These are phyloP conservation scores for Saccharomycopsis schoenii DNA, from an alignment of 805 yeast genomes.

Conservation along the genomic window DNA sequence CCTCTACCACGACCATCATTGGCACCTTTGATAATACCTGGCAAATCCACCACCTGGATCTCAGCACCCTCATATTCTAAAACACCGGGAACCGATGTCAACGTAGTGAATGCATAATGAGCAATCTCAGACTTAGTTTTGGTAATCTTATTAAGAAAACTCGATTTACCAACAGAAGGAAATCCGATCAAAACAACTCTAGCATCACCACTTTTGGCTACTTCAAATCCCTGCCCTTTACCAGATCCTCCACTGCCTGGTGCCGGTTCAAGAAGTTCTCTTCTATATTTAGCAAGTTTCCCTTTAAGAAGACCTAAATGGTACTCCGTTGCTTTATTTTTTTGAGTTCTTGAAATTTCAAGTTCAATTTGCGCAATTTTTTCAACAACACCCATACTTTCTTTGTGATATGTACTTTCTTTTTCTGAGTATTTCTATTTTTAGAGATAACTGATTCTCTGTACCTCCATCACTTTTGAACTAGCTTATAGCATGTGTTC, in stretches of 20 bases:
- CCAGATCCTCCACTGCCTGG: slow-evolving; percentile 59
- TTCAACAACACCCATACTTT: slow-evolving; percentile 30
- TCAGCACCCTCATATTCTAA: slow-evolving; percentile 93
- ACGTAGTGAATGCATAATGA: slow-evolving; percentile 87
- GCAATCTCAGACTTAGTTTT: slow-evolving; percentile 94
- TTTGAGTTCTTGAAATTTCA: slow-evolving; percentile 91
- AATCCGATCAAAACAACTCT: slow-evolving; percentile 92
- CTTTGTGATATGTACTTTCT: neutral
- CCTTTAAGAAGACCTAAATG: slow-evolving; percentile 93
- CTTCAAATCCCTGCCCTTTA: slow-evolving; percentile 86
- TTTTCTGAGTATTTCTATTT: neutral
- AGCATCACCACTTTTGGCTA: slow-evolving; percentile 92
- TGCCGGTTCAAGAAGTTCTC: slow-evolving; percentile 85
- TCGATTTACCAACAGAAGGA: slow-evolving; percentile 96
- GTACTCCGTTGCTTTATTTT: slow-evolving; percentile 96
- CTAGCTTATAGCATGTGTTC: no score
- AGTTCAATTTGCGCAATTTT: slow-evolving; percentile 84
- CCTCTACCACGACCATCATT: slow-evolving; percentile 97
- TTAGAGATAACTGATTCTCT: no score
- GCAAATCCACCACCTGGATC: slow-evolving; percentile 93
- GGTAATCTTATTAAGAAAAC: slow-evolving; percentile 79
- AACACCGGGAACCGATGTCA: slow-evolving; percentile 95
- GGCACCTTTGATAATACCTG: slow-evolving; percentile 96
- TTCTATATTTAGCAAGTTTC: slow-evolving; percentile 83
- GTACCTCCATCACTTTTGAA: no score